Evolutionary conservation across 805 yeast species (phyloP).

Genomic region (Maudiozyma pseudohumilis): DNA sequence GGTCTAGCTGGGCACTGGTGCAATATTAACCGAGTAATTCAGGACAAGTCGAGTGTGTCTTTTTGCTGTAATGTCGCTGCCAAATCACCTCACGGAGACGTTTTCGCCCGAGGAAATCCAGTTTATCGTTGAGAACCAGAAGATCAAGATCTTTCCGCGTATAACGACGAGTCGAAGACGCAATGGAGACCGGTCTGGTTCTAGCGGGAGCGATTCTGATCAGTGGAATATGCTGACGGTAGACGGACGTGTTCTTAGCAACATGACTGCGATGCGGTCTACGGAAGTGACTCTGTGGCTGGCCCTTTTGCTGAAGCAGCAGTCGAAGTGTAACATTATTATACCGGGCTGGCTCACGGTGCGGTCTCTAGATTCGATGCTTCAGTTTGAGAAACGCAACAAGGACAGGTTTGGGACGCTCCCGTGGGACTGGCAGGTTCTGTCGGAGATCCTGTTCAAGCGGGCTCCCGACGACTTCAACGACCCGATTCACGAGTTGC

Average conservation of each 20-base stretch:
- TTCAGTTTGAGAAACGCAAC: conserved; percentile 55
- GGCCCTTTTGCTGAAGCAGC: conserved; percentile 73
- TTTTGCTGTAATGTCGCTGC: conserved; percentile 77
- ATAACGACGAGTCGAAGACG: conserved; percentile 24
- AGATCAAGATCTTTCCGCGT: conserved; percentile 66
- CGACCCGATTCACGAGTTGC: conserved; percentile 60
- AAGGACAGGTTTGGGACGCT: conserved; percentile 53
- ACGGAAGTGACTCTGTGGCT: conserved; percentile 76
- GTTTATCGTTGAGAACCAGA: conserved; percentile 76
- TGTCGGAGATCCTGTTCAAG: conserved; percentile 55
- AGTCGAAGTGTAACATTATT: conserved; percentile 74
- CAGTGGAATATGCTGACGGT: conserved; percentile 31
- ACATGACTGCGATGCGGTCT: conserved; percentile 50
- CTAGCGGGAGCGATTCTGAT: conserved; percentile 1
- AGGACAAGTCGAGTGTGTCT: too few species aligned
- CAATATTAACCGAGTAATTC: too few species aligned
- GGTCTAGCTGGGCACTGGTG: too few species aligned
- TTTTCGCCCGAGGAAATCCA: conserved; percentile 71
- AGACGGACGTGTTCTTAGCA: conserved; percentile 23
- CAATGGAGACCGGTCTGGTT: conserved; percentile 3
- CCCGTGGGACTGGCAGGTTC: conserved; percentile 86
- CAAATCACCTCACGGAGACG: conserved; percentile 41
- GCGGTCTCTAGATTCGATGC: conserved; percentile 41
- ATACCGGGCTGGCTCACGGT: conserved; percentile 78
- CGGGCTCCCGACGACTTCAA: conserved; percentile 70